Conservation (phyloP, 257 asterid genomes). For the Fraxinus pennsylvanica region DNA sequence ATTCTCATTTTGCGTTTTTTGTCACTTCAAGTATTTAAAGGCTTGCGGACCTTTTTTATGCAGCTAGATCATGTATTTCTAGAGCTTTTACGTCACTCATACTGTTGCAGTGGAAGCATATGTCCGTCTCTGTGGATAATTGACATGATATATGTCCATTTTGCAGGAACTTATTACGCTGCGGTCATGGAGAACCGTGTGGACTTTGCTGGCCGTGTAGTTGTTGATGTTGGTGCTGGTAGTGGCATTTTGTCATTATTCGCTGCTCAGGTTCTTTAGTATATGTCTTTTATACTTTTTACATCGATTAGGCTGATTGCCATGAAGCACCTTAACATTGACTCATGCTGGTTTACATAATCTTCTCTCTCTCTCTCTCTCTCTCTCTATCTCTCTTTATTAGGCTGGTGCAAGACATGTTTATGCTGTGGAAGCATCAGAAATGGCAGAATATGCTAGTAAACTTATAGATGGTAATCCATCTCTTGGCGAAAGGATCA, state of each 20-base stretch:
- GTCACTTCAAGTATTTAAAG: slow-evolving; percentile 17
- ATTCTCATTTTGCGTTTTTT: background rate
- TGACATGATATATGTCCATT: slow-evolving; percentile 31
- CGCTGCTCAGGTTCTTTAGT: slow-evolving; percentile 90
- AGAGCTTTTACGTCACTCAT: slow-evolving; percentile 8
- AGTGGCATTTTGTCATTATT: slow-evolving; percentile 97
- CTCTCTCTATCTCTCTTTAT: slow-evolving; percentile 1
- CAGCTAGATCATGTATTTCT: background rate
- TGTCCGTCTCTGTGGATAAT: slow-evolving; percentile 12
- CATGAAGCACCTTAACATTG: slow-evolving; percentile 23
- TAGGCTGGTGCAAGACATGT: slow-evolving; percentile 99
- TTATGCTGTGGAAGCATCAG: slow-evolving; percentile 99
- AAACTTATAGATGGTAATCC: slow-evolving; percentile 93
- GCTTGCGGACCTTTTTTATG: slow-evolving; percentile 6
- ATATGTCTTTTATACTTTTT: slow-evolving; percentile 17
- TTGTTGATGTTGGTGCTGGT: slow-evolving; percentile 99
- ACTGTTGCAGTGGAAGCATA: slow-evolving; percentile 9
- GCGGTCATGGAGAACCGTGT: slow-evolving; percentile 95
- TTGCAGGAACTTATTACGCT: slow-evolving; percentile 91
- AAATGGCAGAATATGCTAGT: slow-evolving; percentile 93
- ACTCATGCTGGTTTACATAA: slow-evolving; percentile 22
- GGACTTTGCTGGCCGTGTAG: slow-evolving; percentile 76
- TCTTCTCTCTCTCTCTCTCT: slow-evolving; percentile 3
- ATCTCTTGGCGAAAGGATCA: slow-evolving; percentile 65
- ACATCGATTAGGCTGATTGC: slow-evolving; percentile 15